phyloP scores from a whole-genome alignment of 75 land plant species.

The Gnetum montanum region DNA sequence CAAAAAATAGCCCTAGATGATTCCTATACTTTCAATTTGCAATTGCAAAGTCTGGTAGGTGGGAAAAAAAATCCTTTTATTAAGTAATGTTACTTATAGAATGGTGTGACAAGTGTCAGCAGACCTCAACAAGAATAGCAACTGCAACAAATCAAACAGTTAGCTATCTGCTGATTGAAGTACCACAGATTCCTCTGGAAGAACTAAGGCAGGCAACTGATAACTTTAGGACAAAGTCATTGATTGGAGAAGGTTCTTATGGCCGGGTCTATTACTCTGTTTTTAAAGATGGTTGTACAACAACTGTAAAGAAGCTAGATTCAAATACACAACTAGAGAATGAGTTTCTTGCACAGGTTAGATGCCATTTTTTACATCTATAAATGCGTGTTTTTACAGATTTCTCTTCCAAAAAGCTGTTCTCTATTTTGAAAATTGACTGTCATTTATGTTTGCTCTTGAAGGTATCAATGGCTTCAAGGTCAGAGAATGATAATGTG shows the following conservation, averaged over 20 bases:
- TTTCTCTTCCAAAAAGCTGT: too few species aligned
- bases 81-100: too few species aligned
- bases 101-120: too few species aligned
- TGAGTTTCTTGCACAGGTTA: slow-evolving; percentile 82
- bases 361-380: too few species aligned
- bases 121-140: too few species aligned
- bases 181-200: slow-evolving; percentile 51
- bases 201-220: slow-evolving; percentile 73
- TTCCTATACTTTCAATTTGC: too few species aligned
- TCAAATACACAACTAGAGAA: slow-evolving; percentile 63
- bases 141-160: slow-evolving; percentile 34
- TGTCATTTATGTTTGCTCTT: too few species aligned
- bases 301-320: slow-evolving; percentile 84
- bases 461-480: slow-evolving; percentile 65
- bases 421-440: too few species aligned
- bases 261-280: slow-evolving; percentile 75
- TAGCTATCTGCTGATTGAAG: slow-evolving; percentile 57
- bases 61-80: too few species aligned
- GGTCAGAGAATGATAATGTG: slow-evolving; percentile 49
- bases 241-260: slow-evolving; percentile 94
- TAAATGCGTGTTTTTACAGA: too few species aligned
- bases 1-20: too few species aligned
- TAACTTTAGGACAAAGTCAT: slow-evolving; percentile 56
- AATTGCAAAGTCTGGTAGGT: too few species aligned
- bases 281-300: slow-evolving; percentile 54